Percentiles rank a stretch among this genome's conserved stretches.
Conservation (phyloP, 805 yeast species). For the Danielia reshetovae region DNA sequence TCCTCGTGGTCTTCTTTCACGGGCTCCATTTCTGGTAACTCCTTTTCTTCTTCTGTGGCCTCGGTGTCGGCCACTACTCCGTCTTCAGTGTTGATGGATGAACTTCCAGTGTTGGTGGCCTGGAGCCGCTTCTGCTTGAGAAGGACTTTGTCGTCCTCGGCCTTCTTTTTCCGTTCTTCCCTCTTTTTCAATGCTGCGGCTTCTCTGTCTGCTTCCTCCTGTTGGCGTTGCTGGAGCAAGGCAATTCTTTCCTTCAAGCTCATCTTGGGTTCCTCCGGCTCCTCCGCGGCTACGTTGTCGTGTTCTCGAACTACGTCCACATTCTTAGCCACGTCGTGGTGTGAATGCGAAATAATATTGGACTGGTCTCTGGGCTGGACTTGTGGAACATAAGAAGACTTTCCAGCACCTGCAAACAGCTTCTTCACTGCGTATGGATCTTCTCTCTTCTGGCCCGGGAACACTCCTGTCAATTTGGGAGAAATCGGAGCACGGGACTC, state of each 20-base stretch:
- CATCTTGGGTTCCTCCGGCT: constrained; percentile 64
- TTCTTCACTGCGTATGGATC: constrained; percentile 51
- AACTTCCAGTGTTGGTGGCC: constrained; percentile 2
- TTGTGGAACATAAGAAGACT: constrained; percentile 57
- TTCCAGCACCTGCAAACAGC: constrained; percentile 52
- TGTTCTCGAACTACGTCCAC: constrained; percentile 12
- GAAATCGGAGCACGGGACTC: constrained; percentile 1
- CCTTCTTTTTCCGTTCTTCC: constrained; percentile 45
- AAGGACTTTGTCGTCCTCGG: constrained; percentile 17
- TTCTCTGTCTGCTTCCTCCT: constrained; percentile 72
- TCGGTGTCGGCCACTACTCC: not conserved
- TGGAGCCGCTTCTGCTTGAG: constrained; percentile 4
- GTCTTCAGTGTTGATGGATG: not conserved
- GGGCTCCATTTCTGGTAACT: constrained; percentile 3
- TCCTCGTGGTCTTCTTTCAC: constrained; percentile 6
- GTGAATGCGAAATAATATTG: constrained; percentile 26
- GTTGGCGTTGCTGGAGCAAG: constrained; percentile 73
- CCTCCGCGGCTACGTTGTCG: constrained; percentile 17
- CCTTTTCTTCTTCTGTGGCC: not conserved
- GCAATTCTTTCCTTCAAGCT: constrained; percentile 86
- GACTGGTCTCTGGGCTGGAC: constrained; percentile 38
- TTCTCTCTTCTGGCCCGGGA: constrained; percentile 30
- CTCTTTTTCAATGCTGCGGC: constrained; percentile 53
- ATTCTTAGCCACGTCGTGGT: constrained; percentile 22
- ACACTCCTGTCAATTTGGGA: constrained; percentile 18